Base-by-base conservation (phyloP, 2,329 filamentous ascomycete genomes). In the Clonostachys rosea region DNA sequence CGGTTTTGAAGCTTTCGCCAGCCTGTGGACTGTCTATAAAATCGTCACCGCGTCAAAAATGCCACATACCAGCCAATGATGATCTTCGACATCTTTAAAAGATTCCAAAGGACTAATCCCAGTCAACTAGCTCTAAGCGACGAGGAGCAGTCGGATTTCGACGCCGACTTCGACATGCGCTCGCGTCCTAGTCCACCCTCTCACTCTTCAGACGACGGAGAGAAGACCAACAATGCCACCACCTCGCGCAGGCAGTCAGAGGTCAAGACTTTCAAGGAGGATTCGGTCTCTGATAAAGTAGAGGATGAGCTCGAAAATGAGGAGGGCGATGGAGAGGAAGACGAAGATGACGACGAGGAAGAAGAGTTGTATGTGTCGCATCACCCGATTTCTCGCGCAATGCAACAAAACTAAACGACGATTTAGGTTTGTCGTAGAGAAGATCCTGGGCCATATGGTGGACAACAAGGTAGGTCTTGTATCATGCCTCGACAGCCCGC, bases 351-450 rank as follows among this genome's bases (percentile, higher is more conserved):
- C 13, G 59, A 68, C 14, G 59, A 68, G 16, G 61, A 61, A 17
- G 79, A 73, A 4, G 74, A 72, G 35, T 68, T 70, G 60, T 73
- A 67, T 41, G 68, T 60, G 2, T 46, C 58, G 7, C 56, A 60
- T 3, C 54, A 56, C 11, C 1, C 24, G n/a, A 14, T 42, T 49
- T 50, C 37, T 24, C n/a, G 12, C 34, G 3, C 14, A 18, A 34
- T 40, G 35, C 34, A 36, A 30, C 24, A 30, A 30, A 30, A 8
- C 24, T 12, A 42, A 62, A 53, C 57, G 10, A 62, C 34, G 7
- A 17, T 34, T 8, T 53, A 89, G 86, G 59, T 91, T 79, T 56
- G 78, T 89, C 13, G 87, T 94, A 5, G 87, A 92, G 60, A 78
- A 81, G 56, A 91, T 94, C 55, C 60, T 84, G 42, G 74, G 69